Base-by-base conservation (phyloP, 495 filamentous ascomycete species). In the Penicillium paradoxum region DNA sequence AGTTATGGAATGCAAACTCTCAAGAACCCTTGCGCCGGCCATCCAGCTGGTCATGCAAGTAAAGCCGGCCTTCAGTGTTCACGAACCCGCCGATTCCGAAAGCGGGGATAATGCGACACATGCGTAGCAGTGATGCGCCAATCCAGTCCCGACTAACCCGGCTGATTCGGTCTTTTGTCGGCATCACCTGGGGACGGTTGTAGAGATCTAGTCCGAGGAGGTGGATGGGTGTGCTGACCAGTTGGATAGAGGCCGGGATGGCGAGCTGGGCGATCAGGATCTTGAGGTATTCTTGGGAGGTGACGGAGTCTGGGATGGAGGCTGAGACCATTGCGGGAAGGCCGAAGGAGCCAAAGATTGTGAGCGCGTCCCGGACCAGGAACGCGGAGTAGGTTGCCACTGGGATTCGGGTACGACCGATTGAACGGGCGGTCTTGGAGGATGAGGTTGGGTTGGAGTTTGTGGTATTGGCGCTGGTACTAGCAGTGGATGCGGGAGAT, bases 51-150 rank as follows among this genome's bases (percentile, higher is more conserved):
- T 65, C 58, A 39, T 70, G 67, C 41, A 70, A 47, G 48, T 62
- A 67, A n/a, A 66, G 56, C 9, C 67, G 51, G 0, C 67, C 79
- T 58, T 83, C 80, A 32, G 74, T 73, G 71, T 96, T 96, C 6
- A 92, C 81, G 42, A 95, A 89, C 1, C 90, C 90, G 0, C 91
- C 91, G 24, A 95, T 74, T 7, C 91, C 91, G 78, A 96, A 96
- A 1, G 91, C 91, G 45, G 90, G 90, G 41, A 96, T 78, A 58
- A 95, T 95, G 51, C 91, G 79, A 53, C 85, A 86, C 72, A 95
- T 87, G 60, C 91, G 77, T 49, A 89, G 86, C 22, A 78, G 69
- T 14, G 81, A 80, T 56, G 88, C 91, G 5, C 85, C 74, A 27
- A 74, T 72, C 84, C 89, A 95, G 61, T 95, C 89, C 65, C 77